Evolutionary conservation across 164 flowering plant species (phyloP).

Genomic region (Echeveria elegans): DNA sequence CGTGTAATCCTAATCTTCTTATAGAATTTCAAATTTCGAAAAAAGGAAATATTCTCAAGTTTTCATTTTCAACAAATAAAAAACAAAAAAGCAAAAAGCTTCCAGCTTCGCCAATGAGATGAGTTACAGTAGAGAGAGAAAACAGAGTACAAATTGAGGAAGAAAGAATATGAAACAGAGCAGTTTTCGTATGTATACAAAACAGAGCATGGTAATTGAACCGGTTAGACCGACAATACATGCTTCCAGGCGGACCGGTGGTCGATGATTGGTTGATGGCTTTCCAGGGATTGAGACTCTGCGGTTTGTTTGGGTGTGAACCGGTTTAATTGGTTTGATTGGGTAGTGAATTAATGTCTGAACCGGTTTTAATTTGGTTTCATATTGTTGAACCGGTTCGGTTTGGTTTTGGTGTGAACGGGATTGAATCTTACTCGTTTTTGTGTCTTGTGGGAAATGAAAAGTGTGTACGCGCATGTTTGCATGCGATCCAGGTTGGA

Average conservation of each 20-base stretch:
- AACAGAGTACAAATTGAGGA: constrained; percentile 1
- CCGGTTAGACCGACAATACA: background rate
- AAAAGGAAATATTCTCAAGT: background rate
- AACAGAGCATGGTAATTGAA: background rate
- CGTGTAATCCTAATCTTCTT: background rate
- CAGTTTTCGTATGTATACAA: background rate
- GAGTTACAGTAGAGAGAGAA: constrained; percentile 1
- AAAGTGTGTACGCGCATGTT: background rate
- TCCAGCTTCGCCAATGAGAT: background rate
- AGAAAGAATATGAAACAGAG: background rate
- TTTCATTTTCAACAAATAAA: background rate
- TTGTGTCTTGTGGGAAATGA: background rate
- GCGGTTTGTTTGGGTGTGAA: background rate
- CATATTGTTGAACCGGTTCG: constrained; percentile 6
- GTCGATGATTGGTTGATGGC: background rate
- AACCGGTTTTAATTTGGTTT: constrained; percentile 1
- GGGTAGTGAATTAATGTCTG: background rate
- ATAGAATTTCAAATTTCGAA: background rate
- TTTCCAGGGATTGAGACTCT: background rate
- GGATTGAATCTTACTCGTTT: constrained; percentile 3
- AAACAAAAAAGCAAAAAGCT: background rate
- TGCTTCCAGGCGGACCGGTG: background rate
- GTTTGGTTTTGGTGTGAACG: constrained; percentile 1
- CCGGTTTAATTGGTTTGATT: background rate
- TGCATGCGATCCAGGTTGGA: constrained; percentile 3